Percentiles rank a stretch among this genome's conserved stretches.
Evolutionary conservation across 208 protist species (phyloP).

Genomic region (Acanthamoeba rhysodes): DNA sequence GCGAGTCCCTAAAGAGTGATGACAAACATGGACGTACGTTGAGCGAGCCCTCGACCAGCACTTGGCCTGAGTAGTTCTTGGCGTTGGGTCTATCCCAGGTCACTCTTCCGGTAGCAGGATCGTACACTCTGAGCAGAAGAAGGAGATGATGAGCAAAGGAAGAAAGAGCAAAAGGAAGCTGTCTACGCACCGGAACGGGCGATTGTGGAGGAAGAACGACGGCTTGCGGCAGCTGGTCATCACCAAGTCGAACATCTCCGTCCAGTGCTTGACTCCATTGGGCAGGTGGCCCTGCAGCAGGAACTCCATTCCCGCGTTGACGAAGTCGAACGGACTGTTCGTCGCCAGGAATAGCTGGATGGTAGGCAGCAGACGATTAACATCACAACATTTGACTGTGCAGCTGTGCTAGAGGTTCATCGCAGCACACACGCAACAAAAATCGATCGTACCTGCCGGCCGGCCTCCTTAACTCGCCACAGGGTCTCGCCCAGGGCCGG

Average conservation of each 20-base stretch:
- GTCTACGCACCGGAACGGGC: constrained; percentile 75
- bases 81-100: constrained; percentile 42
- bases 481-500: constrained; percentile 78
- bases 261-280: constrained; percentile 74
- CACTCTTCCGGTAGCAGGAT: constrained; percentile 4
- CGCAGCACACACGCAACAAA: not conserved
- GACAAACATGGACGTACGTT: constrained; percentile 49
- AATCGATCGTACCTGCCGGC: constrained; percentile 2
- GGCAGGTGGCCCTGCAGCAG: constrained; percentile 65
- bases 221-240: constrained; percentile 81
- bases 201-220: constrained; percentile 79
- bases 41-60: constrained; percentile 48
- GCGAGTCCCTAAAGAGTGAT: not conserved
- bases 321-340: constrained; percentile 81
- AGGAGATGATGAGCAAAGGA: not conserved
- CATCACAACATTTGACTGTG: too few relatives aligned
- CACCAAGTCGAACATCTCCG: constrained; percentile 81
- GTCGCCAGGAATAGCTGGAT: constrained; percentile 81
- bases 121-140: not conserved
- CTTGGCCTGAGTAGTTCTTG: constrained; percentile 21
- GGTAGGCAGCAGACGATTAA: not conserved
- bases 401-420: too few relatives aligned
- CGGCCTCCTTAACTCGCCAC: constrained; percentile 70
- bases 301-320: constrained; percentile 80
- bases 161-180: not conserved